These are phyloP conservation scores for Bonnemaisonia californica DNA, from an alignment of 31 red algal genomes.

Conservation along the genomic window DNA sequence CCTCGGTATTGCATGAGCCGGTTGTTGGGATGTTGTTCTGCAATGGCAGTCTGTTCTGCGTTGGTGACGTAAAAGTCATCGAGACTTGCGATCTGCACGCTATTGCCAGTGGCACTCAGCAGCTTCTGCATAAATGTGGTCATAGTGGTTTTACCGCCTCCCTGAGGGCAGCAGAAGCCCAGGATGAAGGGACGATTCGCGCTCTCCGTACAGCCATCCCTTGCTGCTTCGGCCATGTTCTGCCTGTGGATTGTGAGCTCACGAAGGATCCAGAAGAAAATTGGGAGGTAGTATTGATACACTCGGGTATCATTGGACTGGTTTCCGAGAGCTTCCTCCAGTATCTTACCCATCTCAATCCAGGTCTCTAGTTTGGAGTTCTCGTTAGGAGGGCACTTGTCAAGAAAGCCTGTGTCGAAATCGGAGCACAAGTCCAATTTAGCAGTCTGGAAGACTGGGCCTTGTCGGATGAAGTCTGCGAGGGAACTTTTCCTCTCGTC, in stretches of 20 bases:
- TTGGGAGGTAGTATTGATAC: conserved; percentile 82
- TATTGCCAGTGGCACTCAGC: conserved; percentile 26
- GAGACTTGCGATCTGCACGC: conserved; percentile 70
- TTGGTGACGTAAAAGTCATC: conserved; percentile 98
- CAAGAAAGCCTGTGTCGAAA: background rate
- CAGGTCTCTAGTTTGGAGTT: conserved; percentile 37
- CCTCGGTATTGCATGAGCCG: conserved; percentile 82
- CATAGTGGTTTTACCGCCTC: conserved; percentile 97
- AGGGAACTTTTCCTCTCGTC: background rate
- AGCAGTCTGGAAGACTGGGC: background rate
- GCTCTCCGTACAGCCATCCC: background rate
- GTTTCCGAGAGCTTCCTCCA: conserved; percentile 61
- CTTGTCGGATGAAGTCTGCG: background rate
- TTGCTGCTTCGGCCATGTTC: background rate
- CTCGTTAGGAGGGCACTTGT: background rate
- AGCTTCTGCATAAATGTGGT: conserved; percentile 67
- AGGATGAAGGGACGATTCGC: conserved; percentile 61
- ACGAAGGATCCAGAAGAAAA: conserved; percentile 85
- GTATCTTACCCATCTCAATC: conserved; percentile 38
- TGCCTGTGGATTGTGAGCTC: conserved; percentile 43
- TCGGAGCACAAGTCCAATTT: background rate
- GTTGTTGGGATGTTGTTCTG: conserved; percentile 51
- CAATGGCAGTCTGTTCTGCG: conserved; percentile 74
- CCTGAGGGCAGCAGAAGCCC: conserved; percentile 93
- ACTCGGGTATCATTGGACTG: conserved; percentile 67